A percentile compares a stretch with the other conserved stretches of the same genome.
Evolutionary conservation across 768 basidiomycete species (phyloP).

Genomic region (Leccinum variicolor): DNA sequence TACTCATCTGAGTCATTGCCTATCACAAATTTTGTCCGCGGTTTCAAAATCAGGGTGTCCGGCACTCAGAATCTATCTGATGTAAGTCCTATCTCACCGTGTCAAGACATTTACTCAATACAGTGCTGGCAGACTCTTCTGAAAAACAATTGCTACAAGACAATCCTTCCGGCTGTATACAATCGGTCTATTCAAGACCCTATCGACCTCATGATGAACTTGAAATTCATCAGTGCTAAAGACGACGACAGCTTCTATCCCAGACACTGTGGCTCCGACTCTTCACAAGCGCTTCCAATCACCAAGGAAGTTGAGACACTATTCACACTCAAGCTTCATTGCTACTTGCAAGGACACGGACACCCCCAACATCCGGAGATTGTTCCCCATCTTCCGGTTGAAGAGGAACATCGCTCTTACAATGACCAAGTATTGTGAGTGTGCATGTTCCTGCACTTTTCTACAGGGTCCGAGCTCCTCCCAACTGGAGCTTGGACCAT

Average conservation of each 20-base stretch:
- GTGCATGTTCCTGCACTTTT: too few relatives aligned
- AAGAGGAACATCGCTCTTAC: too few relatives aligned
- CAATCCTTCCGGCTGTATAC: background rate
- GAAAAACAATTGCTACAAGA: background rate
- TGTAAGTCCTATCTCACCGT: background rate
- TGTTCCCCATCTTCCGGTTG: too few relatives aligned
- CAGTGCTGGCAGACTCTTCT: background rate
- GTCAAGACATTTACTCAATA: background rate
- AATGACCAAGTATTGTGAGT: too few relatives aligned
- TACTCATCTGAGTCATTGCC: background rate
- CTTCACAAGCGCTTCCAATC: background rate
- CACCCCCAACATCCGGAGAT: background rate
- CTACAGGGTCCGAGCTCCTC: too few relatives aligned
- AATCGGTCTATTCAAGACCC: background rate
- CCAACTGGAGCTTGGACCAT: too few relatives aligned
- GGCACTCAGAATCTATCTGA: background rate
- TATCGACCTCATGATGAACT: background rate
- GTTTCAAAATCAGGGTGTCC: background rate
- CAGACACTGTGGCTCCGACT: background rate
- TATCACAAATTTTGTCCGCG: background rate
- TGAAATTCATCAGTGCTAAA: background rate
- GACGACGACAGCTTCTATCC: background rate
- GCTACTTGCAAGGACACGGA: background rate
- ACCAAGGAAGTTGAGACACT: background rate
- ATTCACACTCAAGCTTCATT: background rate